Conservation (phyloP, 129 eudicot species). For the Pseudognaphalium luteoalbum region DNA sequence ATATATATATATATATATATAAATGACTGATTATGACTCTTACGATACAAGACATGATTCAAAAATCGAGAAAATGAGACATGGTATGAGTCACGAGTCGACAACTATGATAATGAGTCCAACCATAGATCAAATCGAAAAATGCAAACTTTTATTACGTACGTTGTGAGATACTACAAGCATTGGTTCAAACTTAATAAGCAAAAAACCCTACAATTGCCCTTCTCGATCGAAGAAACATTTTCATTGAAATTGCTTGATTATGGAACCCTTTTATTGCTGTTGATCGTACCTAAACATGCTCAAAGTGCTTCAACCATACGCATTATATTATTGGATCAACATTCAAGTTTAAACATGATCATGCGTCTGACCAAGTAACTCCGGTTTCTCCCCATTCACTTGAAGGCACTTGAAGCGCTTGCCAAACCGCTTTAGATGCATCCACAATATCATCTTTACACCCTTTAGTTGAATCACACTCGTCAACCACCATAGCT, state of each 20-base stretch:
- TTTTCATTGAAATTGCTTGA: neutral
- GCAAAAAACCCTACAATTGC: too few relatives aligned
- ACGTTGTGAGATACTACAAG: too few relatives aligned
- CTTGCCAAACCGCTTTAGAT: conserved; percentile 30
- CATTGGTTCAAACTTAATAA: too few relatives aligned
- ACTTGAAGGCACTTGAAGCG: conserved; percentile 24
- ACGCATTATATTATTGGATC: neutral
- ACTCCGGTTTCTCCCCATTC: conserved; percentile 22
- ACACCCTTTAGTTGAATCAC: conserved; percentile 29
- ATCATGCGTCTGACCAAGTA: conserved; percentile 35
- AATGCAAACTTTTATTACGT: too few relatives aligned
- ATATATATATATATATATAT: too few relatives aligned
- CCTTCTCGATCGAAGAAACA: too few relatives aligned
- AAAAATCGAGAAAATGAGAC: too few relatives aligned
- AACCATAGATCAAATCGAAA: too few relatives aligned
- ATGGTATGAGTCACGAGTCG: too few relatives aligned
- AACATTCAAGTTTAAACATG: neutral
- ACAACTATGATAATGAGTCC: too few relatives aligned
- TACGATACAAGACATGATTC: too few relatives aligned
- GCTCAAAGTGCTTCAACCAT: neutral
- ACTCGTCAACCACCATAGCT: conserved; percentile 35
- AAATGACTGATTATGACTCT: too few relatives aligned
- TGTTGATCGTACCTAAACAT: neutral
- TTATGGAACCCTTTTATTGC: neutral
- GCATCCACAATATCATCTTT: conserved; percentile 20